Conservation (phyloP, 768 basidiomycete species). For the Lepiota brunneoincarnata region DNA sequence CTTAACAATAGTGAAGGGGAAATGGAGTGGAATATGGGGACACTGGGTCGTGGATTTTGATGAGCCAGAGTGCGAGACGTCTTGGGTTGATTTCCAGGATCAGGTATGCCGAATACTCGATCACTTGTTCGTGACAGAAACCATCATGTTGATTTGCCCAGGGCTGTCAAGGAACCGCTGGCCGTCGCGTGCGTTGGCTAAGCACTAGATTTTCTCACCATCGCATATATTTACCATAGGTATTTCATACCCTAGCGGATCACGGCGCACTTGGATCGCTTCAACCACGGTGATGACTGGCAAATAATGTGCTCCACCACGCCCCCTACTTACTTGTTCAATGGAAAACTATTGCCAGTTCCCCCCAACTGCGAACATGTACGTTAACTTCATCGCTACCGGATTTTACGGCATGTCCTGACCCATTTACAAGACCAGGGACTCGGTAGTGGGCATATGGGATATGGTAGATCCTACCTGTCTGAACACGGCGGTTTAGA, state of each 20-base stretch:
- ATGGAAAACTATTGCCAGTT: background rate
- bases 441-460: too few species aligned
- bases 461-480: too few species aligned
- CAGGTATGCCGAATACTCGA: background rate
- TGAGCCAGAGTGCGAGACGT: constrained; percentile 4
- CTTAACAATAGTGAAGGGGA: background rate
- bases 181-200: background rate
- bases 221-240: background rate
- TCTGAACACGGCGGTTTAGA: too few species aligned
- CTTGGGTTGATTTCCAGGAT: background rate
- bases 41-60: constrained; percentile 6
- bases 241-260: background rate
- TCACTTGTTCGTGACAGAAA: background rate
- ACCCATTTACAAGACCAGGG: too few species aligned
- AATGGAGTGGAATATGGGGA: constrained; percentile 6
- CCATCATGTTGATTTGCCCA: background rate
- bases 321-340: background rate
- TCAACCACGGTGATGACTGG: background rate
- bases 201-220: background rate
- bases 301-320: constrained; percentile 5
- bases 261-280: background rate
- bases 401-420: too few species aligned
- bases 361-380: constrained; percentile 3
- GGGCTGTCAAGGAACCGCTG: constrained; percentile 2
- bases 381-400: background rate